Base-by-base conservation (phyloP, 495 filamentous ascomycete species). In the Xylaria venustula region DNA sequence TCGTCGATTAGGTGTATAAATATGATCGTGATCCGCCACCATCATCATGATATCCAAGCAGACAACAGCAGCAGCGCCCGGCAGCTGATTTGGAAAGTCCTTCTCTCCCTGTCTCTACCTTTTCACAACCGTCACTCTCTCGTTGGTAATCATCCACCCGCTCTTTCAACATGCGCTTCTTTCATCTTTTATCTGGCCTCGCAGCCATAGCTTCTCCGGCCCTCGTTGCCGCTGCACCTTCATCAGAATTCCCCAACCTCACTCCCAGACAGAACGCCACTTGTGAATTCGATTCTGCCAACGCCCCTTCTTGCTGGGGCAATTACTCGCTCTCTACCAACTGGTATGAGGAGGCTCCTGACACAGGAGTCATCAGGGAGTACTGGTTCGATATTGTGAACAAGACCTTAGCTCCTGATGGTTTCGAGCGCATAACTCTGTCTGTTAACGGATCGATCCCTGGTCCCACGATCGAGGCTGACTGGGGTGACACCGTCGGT, bases 401-500 rank as follows among this genome's bases (percentile, higher is more conserved):
- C 44, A 68, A 71, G 9, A 82, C 72, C 8, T 60, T 79, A 32
- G 62, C 81, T 2, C 82, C 81, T 0, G 82, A 85, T 71, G 83
- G 83, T 40, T 71, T 75, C 40, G 54, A 66, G 12, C 73, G 79
- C 41, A 30, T 69, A 7, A 71, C 74, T 5, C 62, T 82, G 20
- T 64, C 74, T 5, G 66, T 82, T 49, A 83, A 83, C 65, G 76
- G 76, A 19, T 60, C 73, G 15, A 67, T 79, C 63, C 75, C 81
- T 14, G 77, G 73, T 8, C 78, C 77, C 6, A 73, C 69, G 11
- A 72, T 79, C 41, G 62, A 67, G 49, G 76, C 72, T 3, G 67
- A 75, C 62, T 80, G 76, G 75, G 80, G 80, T 64, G 79, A 82
- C 49, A 79, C 73, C 26, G 66, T 82, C 14, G 60, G 60, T 62